Evolutionary conservation across 768 basidiomycete species (phyloP).

Genomic region (Mycena rosella): DNA sequence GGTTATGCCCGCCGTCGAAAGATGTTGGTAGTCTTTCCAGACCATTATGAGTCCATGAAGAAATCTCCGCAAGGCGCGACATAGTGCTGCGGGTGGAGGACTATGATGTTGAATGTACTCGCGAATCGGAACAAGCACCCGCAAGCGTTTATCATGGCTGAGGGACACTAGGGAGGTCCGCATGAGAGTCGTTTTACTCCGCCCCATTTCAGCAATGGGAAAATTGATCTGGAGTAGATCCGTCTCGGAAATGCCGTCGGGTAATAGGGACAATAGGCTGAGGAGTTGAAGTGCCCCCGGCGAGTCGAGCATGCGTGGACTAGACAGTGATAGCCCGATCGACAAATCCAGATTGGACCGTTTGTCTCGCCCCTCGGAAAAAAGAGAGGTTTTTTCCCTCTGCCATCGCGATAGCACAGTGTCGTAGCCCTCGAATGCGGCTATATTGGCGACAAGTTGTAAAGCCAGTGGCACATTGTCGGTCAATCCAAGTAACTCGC

Average conservation of each 20-base stretch:
- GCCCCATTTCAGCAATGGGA: too few relatives aligned
- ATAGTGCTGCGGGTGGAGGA: slow-evolving; percentile 11
- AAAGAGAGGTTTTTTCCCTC: too few relatives aligned
- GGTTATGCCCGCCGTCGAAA: slow-evolving; percentile 10
- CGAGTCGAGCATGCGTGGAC: slow-evolving; percentile 19
- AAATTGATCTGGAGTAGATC: too few relatives aligned
- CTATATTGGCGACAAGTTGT: slow-evolving; percentile 20
- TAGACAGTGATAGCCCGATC: slow-evolving; percentile 20
- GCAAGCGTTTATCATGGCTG: slow-evolving; percentile 11
- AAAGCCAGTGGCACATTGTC: slow-evolving; percentile 20
- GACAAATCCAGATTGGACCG: slow-evolving; percentile 12
- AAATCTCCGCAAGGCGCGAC: slow-evolving; percentile 19
- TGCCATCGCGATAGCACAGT: too few relatives aligned
- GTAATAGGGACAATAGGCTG: background rate
- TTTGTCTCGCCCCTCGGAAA: too few relatives aligned
- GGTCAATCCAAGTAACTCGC: slow-evolving; percentile 8
- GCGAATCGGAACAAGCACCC: slow-evolving; percentile 18
- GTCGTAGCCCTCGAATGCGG: slow-evolving; percentile 18
- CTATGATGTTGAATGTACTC: slow-evolving; percentile 17
- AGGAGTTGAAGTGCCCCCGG: slow-evolving; percentile 17
- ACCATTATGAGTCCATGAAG: slow-evolving; percentile 21
- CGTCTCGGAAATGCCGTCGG: too few relatives aligned
- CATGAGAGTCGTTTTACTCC: too few relatives aligned
- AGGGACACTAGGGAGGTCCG: background rate
- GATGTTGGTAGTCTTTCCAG: slow-evolving; percentile 32